phyloP scores from a whole-genome alignment of 1,139 yeast species.

The Kurtzmaniella natalensis region DNA sequence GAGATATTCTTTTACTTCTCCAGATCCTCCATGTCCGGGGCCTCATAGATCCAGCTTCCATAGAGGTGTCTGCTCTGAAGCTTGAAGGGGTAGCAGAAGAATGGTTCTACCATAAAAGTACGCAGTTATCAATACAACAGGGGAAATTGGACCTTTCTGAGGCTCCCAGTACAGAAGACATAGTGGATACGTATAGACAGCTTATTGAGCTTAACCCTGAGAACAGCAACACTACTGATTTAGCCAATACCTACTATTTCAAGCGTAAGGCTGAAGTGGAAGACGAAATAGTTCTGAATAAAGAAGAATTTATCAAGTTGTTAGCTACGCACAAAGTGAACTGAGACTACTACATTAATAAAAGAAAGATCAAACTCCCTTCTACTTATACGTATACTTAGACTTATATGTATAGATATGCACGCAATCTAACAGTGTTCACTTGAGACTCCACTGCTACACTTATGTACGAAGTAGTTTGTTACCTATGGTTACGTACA shows the following conservation, averaged over 20 bases:
- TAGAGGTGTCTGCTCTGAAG: conserved; percentile 12
- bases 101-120: conserved; percentile 22
- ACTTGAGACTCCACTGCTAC: too few relatives aligned
- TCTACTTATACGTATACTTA: too few relatives aligned
- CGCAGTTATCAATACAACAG: conserved; percentile 14
- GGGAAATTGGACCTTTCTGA: conserved; percentile 11
- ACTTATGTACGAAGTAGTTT: too few relatives aligned
- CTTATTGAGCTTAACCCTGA: conserved; percentile 14
- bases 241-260: conserved; percentile 21
- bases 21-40: conserved; percentile 22
- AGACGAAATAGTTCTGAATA: conserved; percentile 10
- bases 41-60: conserved; percentile 16
- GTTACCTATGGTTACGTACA: too few relatives aligned
- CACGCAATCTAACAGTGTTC: too few relatives aligned
- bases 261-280: conserved; percentile 17
- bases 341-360: neutral
- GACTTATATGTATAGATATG: too few relatives aligned
- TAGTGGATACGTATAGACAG: conserved; percentile 15
- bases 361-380: too few relatives aligned
- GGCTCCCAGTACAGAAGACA: conserved; percentile 12
- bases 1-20: conserved; percentile 21
- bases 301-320: conserved; percentile 10
- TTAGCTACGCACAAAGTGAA: conserved; percentile 3
- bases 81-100: conserved; percentile 13
- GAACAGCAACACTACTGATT: conserved; percentile 21